phyloP scores from a whole-genome alignment of 2,329 filamentous ascomycete genomes.

The Xylaria sp. region DNA sequence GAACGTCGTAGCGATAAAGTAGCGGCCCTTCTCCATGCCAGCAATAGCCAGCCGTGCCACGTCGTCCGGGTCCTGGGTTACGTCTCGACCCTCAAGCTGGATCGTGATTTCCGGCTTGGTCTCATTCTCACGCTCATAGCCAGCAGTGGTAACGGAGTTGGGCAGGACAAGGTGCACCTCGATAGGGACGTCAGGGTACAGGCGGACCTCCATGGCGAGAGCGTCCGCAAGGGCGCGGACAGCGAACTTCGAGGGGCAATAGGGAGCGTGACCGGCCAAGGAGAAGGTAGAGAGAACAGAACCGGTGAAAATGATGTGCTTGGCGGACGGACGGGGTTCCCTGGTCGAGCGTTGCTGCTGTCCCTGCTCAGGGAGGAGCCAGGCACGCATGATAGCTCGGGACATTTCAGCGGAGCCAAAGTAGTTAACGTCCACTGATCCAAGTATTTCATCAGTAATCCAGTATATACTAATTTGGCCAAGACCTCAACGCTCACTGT shows the following conservation, averaged over 20 bases:
- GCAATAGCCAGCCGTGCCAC: too few relatives aligned
- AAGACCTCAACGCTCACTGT: too few relatives aligned
- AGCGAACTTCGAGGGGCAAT: not conserved
- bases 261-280: not conserved
- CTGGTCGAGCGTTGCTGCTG: not conserved
- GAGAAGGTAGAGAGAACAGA: slow-evolving; percentile 1
- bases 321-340: not conserved
- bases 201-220: not conserved
- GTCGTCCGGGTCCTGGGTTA: too few relatives aligned
- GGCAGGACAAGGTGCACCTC: not conserved
- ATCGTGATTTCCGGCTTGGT: too few relatives aligned
- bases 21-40: not conserved
- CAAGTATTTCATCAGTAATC: not conserved
- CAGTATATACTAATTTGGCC: too few relatives aligned
- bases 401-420: not conserved
- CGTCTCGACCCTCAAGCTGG: too few relatives aligned
- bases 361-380: not conserved
- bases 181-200: not conserved
- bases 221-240: not conserved
- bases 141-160: not conserved
- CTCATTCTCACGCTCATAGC: too few relatives aligned
- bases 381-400: not conserved
- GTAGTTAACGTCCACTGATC: not conserved
- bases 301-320: slow-evolving; percentile 3
- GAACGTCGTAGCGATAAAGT: not conserved